Conservation (phyloP, 2,329 filamentous ascomycete species). For the Xylaria sp. region DNA sequence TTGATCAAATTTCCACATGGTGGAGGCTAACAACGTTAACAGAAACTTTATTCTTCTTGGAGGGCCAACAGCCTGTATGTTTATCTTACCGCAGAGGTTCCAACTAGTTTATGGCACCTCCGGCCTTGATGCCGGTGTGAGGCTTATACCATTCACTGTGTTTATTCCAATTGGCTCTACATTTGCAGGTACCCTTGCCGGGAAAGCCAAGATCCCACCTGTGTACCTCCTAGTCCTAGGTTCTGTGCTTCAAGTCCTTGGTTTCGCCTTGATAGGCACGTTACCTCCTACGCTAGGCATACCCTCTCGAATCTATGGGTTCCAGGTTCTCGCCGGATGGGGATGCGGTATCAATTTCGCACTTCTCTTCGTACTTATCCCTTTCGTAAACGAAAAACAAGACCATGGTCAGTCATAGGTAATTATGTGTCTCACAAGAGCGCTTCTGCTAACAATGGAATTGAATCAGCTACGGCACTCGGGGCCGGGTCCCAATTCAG, state of each 20-base stretch:
- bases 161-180: constrained; percentile 32
- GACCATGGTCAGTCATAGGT: constrained; percentile 36
- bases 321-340: constrained; percentile 33
- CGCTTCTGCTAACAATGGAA: background rate
- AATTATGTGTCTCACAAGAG: background rate
- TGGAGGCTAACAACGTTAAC: constrained; percentile 9
- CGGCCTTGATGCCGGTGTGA: constrained; percentile 32
- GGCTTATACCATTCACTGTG: constrained; percentile 37
- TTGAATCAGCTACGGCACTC: constrained; percentile 39
- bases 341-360: constrained; percentile 38
- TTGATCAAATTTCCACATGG: background rate
- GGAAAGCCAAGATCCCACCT: constrained; percentile 29
- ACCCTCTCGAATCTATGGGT: constrained; percentile 32
- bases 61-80: background rate
- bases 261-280: constrained; percentile 34
- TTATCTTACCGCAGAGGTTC: constrained; percentile 38
- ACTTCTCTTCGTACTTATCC: constrained; percentile 35
- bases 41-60: constrained; percentile 36
- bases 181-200: constrained; percentile 23
- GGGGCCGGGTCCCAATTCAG: constrained; percentile 40
- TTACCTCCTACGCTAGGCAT: constrained; percentile 24
- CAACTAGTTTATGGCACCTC: constrained; percentile 40
- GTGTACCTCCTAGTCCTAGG: constrained; percentile 33
- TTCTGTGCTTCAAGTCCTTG: constrained; percentile 33
- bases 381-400: constrained; percentile 31